Conservation (phyloP, 2,329 filamentous ascomycete species). For the Nannizzia gypsea region DNA sequence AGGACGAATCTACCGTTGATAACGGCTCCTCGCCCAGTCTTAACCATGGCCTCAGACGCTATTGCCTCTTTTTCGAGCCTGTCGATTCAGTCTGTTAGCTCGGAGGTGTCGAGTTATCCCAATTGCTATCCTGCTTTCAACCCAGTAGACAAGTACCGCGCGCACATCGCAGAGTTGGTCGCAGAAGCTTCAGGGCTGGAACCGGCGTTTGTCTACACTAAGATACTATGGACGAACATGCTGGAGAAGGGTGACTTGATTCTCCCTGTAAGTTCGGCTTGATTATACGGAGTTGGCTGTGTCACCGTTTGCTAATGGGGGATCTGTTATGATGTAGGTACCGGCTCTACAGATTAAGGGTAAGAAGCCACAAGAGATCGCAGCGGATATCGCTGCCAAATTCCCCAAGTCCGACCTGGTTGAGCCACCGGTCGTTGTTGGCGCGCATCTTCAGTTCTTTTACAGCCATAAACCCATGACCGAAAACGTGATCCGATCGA, state of each 20-base stretch:
- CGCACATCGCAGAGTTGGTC: slow-evolving; percentile 35
- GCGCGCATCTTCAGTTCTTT: slow-evolving; percentile 54
- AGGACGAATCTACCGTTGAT: not conserved
- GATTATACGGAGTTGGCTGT: not conserved
- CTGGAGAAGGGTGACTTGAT: slow-evolving; percentile 38
- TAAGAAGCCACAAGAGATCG: slow-evolving; percentile 47
- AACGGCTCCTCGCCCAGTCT: not conserved
- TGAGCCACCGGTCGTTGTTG: slow-evolving; percentile 43
- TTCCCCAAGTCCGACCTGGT: slow-evolving; percentile 50
- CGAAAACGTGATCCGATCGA: slow-evolving; percentile 46
- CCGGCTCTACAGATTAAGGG: slow-evolving; percentile 40
- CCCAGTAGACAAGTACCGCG: slow-evolving; percentile 37
- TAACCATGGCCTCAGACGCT: slow-evolving; percentile 24
- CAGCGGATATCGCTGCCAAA: slow-evolving; percentile 44
- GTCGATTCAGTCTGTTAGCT: slow-evolving; percentile 29
- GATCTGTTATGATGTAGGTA: slow-evolving; percentile 19
- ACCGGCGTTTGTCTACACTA: slow-evolving; percentile 28
- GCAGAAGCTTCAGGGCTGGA: slow-evolving; percentile 29
- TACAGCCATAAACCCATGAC: slow-evolving; percentile 49
- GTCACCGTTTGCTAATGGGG: not conserved
- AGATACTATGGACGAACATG: slow-evolving; percentile 35
- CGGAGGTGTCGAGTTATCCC: slow-evolving; percentile 29
- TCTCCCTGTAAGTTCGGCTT: slow-evolving; percentile 27
- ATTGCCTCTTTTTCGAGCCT: slow-evolving; percentile 30
- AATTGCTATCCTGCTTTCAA: slow-evolving; percentile 35